phyloP scores from a whole-genome alignment of 768 basidiomycete genomes.

The Suillus alpinus region DNA sequence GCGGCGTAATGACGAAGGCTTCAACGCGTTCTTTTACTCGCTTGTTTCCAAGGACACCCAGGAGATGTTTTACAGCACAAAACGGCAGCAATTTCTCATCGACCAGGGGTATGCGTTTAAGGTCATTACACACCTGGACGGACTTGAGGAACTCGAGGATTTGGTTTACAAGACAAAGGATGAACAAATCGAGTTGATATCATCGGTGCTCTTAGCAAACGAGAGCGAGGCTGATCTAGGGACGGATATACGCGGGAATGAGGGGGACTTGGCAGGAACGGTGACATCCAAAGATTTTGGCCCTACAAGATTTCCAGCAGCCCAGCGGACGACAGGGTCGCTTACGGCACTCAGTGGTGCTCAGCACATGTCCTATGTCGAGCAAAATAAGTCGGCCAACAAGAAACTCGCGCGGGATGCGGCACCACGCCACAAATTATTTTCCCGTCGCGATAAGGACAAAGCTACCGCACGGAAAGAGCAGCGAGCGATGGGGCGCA shows the following conservation, averaged over 20 bases:
- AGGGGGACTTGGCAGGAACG: conserved; percentile 82
- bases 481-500: conserved; percentile 30
- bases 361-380: conserved; percentile 90
- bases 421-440: conserved; percentile 70
- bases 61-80: conserved; percentile 99
- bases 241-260: conserved; percentile 76
- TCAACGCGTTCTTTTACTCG: conserved; percentile 99
- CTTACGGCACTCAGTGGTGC: conserved; percentile 83
- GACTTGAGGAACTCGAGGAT: conserved; percentile 79
- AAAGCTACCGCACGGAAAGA: conserved; percentile 54
- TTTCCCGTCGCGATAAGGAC: conserved; percentile 80
- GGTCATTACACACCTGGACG: conserved; percentile 97
- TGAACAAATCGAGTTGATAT: conserved; percentile 96
- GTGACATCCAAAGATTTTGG: conserved; percentile 87
- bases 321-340: conserved; percentile 79
- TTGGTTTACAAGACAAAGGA: conserved; percentile 89
- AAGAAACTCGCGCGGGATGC: conserved; percentile 61
- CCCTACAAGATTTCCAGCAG: conserved; percentile 55
- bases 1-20: conserved; percentile 96
- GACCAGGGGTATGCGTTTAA: conserved; percentile 99
- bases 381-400: conserved; percentile 90
- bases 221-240: conserved; percentile 90
- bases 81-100: conserved; percentile 97
- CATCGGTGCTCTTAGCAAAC: conserved; percentile 86
- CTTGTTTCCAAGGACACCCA: conserved; percentile 98